Evolutionary conservation across 805 yeast genomes (phyloP).

Genomic region (Diddensiella transvaalensis): DNA sequence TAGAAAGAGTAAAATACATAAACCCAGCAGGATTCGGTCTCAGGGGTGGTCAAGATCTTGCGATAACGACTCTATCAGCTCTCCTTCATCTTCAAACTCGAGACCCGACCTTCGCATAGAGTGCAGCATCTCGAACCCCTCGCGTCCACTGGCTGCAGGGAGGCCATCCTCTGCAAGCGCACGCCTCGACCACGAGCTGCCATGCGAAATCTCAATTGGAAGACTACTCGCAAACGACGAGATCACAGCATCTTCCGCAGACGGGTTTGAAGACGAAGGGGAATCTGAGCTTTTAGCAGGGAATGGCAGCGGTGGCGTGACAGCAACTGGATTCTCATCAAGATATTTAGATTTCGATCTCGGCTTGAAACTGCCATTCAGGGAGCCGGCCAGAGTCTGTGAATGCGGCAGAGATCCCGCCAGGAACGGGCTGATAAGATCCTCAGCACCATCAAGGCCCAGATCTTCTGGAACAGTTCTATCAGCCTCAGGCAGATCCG

Average conservation of each 20-base stretch:
- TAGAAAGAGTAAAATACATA: too few relatives aligned
- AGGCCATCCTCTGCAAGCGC: not conserved
- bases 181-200: not conserved
- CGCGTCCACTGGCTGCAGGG: not conserved
- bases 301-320: not conserved
- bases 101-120: constrained; percentile 1
- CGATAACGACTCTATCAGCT: not conserved
- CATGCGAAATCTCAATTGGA: constrained; percentile 18
- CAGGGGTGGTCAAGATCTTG: too few relatives aligned
- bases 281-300: not conserved
- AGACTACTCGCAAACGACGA: constrained; percentile 18
- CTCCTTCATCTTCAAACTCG: constrained; percentile 6
- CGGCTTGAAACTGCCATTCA: constrained; percentile 7
- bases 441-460: not conserved
- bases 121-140: constrained; percentile 1
- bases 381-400: not conserved
- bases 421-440: constrained; percentile 10
- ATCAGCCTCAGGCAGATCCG: not conserved
- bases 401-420: constrained; percentile 12
- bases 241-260: not conserved
- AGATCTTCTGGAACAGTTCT: not conserved
- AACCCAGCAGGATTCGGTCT: too few relatives aligned
- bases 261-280: not conserved
- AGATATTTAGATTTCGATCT: constrained; percentile 11
- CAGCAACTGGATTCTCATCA: constrained; percentile 6